Evolutionary conservation across 202 grass and related monocot species (phyloP).

Genomic region (Hordeum pubiflorum): DNA sequence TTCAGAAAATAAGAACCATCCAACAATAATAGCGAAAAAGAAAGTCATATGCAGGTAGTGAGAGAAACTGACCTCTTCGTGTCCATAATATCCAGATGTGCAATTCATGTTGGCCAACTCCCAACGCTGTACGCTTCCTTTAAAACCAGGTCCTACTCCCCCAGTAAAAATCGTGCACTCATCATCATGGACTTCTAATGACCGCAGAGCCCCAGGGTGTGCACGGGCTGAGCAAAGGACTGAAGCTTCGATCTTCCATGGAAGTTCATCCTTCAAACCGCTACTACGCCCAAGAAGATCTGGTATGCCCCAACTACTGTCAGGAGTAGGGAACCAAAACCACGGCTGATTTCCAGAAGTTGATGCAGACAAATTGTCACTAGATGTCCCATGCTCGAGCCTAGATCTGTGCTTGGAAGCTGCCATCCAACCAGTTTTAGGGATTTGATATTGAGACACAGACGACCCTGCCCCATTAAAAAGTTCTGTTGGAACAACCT

Average conservation of each 20-base stretch:
- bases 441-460: conserved; percentile 53
- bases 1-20: not conserved
- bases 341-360: conserved; percentile 52
- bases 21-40: conserved; percentile 17
- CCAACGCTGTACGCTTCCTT: conserved; percentile 89
- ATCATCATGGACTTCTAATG: conserved; percentile 69
- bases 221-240: conserved; percentile 67
- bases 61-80: conserved; percentile 81
- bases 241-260: conserved; percentile 84
- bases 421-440: conserved; percentile 46
- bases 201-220: conserved; percentile 71
- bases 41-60: not conserved
- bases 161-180: conserved; percentile 86
- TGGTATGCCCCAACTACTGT: conserved; percentile 45
- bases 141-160: conserved; percentile 93
- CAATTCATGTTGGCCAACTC: conserved; percentile 82
- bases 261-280: conserved; percentile 50
- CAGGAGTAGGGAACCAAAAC: conserved; percentile 88
- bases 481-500: conserved; percentile 47
- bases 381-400: conserved; percentile 33
- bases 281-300: conserved; percentile 69
- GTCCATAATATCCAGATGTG: conserved; percentile 84
- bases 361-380: conserved; percentile 35
- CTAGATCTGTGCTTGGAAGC: conserved; percentile 41
- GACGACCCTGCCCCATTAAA: conserved; percentile 69